phyloP scores from a whole-genome alignment of 2,329 filamentous ascomycete genomes.

The Pyricularia sp. region DNA sequence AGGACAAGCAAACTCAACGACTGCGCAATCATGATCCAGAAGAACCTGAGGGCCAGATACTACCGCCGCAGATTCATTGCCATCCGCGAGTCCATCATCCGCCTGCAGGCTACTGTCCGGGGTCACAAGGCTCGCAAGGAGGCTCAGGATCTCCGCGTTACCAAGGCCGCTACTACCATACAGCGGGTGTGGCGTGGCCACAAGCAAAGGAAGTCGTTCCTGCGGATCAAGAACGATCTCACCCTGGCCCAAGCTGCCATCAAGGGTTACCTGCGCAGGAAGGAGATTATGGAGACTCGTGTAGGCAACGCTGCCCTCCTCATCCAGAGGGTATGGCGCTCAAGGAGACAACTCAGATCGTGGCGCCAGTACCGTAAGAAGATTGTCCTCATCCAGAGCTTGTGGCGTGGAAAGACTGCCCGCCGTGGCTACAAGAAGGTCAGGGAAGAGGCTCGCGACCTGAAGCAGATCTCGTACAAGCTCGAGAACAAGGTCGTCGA shows the following conservation, averaged over 20 bases:
- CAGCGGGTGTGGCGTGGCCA: slow-evolving; percentile 92
- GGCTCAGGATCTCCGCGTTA: slow-evolving; percentile 70
- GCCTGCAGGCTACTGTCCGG: slow-evolving; percentile 68
- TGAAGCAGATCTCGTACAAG: slow-evolving; percentile 99
- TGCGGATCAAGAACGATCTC: slow-evolving; percentile 70
- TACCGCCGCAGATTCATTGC: slow-evolving; percentile 88
- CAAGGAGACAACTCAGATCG: slow-evolving; percentile 63
- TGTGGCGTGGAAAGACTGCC: slow-evolving; percentile 82
- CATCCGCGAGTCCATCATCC: slow-evolving; percentile 70
- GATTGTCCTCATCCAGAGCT: slow-evolving; percentile 78
- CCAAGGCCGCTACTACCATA: slow-evolving; percentile 86
- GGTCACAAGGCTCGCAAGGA: slow-evolving; percentile 69
- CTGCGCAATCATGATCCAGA: slow-evolving; percentile 96
- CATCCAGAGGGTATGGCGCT: slow-evolving; percentile 87
- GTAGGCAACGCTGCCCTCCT: slow-evolving; percentile 83
- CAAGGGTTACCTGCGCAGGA: slow-evolving; percentile 86
- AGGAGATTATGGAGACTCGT: slow-evolving; percentile 87
- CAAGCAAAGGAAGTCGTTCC: slow-evolving; percentile 76
- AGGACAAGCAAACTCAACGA: slow-evolving; percentile 84
- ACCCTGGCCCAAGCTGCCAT: slow-evolving; percentile 82
- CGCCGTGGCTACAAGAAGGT: slow-evolving; percentile 80
- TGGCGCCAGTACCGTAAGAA: slow-evolving; percentile 90
- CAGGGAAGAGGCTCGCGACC: slow-evolving; percentile 90
- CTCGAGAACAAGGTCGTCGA: slow-evolving; percentile 99
- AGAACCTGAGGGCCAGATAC: slow-evolving; percentile 93